Conservation (phyloP, 352 stramenopile genomes). For the Lagenidium sp. region DNA sequence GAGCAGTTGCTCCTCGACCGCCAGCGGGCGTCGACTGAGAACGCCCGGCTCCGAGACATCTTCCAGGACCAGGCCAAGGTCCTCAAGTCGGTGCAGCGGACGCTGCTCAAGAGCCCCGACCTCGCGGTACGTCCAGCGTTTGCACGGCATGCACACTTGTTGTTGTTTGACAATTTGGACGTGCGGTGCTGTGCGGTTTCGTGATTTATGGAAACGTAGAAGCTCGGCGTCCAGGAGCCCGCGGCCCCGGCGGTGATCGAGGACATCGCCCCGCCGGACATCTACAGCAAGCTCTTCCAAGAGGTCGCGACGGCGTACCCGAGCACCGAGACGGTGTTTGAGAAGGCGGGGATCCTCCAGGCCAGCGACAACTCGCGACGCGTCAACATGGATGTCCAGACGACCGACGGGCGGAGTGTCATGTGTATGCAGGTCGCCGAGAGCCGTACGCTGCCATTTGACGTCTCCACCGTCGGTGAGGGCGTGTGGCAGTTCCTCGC, state of each 20-base stretch:
- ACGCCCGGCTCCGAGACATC: conserved; percentile 33
- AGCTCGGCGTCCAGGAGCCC: conserved; percentile 9
- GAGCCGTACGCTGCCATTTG: conserved; percentile 22
- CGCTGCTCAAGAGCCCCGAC: conserved; percentile 11
- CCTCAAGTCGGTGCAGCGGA: conserved; percentile 11
- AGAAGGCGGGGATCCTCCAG: conserved; percentile 14
- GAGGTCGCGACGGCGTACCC: conserved; percentile 24
- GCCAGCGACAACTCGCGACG: conserved; percentile 15
- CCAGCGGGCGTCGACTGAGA: conserved; percentile 31
- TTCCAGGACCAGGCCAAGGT: conserved; percentile 19
- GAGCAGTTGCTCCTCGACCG: conserved; percentile 32
- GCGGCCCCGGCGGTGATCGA: neutral
- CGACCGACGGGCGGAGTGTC: conserved; percentile 16
- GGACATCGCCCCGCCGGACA: conserved; percentile 6
- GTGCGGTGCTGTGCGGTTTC: neutral
- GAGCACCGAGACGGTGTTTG: conserved; percentile 18
- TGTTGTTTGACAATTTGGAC: neutral
- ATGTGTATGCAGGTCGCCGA: conserved; percentile 41
- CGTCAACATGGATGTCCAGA: conserved; percentile 38
- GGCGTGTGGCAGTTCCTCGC: conserved; percentile 28
- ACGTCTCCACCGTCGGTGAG: conserved; percentile 17
- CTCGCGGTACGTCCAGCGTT: conserved; percentile 8
- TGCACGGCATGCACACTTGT: too few relatives aligned
- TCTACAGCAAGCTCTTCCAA: conserved; percentile 28
- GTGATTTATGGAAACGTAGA: conserved; percentile 4